Percentiles rank a stretch among this genome's conserved stretches.
These are phyloP conservation scores for Escovopsis sp. DNA, from an alignment of 2,329 filamentous ascomycete genomes.

Conservation along the genomic window DNA sequence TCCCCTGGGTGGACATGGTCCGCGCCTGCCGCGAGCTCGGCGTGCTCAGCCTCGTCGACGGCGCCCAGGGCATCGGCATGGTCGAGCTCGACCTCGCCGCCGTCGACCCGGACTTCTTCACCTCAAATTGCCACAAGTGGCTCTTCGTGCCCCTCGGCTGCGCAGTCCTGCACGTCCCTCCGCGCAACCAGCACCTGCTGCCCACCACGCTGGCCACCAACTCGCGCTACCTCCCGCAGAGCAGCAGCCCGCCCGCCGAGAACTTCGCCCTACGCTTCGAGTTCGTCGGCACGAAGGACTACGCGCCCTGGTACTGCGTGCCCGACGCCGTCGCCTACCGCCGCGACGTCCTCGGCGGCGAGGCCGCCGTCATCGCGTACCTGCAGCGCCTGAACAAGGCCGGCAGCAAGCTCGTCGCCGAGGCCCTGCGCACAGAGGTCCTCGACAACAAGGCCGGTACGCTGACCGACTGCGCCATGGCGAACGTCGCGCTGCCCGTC, in stretches of 20 bases:
- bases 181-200: conserved; percentile 61
- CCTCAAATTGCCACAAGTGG: conserved; percentile 88
- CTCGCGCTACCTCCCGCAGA: conserved; percentile 52
- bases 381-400: conserved; percentile 45
- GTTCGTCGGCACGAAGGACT: conserved; percentile 64
- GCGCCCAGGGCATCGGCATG: conserved; percentile 73
- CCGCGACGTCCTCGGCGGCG: conserved; percentile 53
- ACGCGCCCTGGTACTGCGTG: conserved; percentile 55
- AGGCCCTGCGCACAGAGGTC: conserved; percentile 52
- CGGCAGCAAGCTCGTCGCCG: conserved; percentile 47
- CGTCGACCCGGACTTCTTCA: conserved; percentile 71
- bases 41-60: conserved; percentile 66
- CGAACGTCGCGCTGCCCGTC: conserved; percentile 62
- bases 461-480: conserved; percentile 52
- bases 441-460: conserved; percentile 51
- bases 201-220: conserved; percentile 64
- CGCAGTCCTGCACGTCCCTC: conserved; percentile 66
- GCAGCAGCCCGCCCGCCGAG: conserved; percentile 27
- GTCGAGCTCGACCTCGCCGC: conserved; percentile 51
- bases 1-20: conserved; percentile 62
- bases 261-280: conserved; percentile 58
- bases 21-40: conserved; percentile 49
- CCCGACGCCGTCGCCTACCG: conserved; percentile 61
- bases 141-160: conserved; percentile 66
- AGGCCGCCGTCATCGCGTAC: conserved; percentile 53